These are phyloP conservation scores for Naganishia sp. DNA, from an alignment of 1,284 basidiomycete species.

Conservation along the genomic window DNA sequence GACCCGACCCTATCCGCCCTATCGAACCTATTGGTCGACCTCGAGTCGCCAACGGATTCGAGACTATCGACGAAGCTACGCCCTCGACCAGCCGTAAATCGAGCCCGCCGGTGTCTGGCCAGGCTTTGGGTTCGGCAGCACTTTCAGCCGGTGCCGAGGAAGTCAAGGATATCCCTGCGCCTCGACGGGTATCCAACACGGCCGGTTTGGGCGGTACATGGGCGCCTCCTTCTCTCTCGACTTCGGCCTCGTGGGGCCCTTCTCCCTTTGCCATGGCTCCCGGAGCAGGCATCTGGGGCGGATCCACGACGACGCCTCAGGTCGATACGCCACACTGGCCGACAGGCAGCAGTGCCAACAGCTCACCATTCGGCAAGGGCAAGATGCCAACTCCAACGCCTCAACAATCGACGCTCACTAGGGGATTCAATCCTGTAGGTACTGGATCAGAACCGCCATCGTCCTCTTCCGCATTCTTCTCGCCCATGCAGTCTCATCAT, in stretches of 20 bases:
- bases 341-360: slow-evolving; percentile 12
- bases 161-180: slow-evolving; percentile 31
- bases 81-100: slow-evolving; percentile 7
- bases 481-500: slow-evolving; percentile 26
- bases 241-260: slow-evolving; percentile 21
- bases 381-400: slow-evolving; percentile 11
- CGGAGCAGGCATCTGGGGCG: slow-evolving; percentile 28
- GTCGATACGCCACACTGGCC: slow-evolving; percentile 25
- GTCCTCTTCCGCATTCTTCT: slow-evolving; percentile 19
- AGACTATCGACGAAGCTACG: slow-evolving; percentile 16
- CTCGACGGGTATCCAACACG: slow-evolving; percentile 33
- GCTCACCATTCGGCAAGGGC: slow-evolving; percentile 25
- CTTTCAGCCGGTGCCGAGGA: slow-evolving; percentile 33
- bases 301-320: slow-evolving; percentile 14
- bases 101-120: slow-evolving; percentile 12
- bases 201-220: slow-evolving; percentile 26
- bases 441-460: slow-evolving; percentile 1
- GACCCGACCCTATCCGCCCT: slow-evolving; percentile 33
- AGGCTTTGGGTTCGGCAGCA: slow-evolving; percentile 32
- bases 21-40: slow-evolving; percentile 35
- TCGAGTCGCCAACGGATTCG: slow-evolving; percentile 22
- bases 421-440: slow-evolving; percentile 17
- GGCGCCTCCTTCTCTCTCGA: slow-evolving; percentile 20
- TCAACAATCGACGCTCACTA: slow-evolving; percentile 18
- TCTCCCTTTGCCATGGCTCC: slow-evolving; percentile 26